Conservation (phyloP, 176 grass and related monocot genomes). For the Metroxylon sagu region DNA sequence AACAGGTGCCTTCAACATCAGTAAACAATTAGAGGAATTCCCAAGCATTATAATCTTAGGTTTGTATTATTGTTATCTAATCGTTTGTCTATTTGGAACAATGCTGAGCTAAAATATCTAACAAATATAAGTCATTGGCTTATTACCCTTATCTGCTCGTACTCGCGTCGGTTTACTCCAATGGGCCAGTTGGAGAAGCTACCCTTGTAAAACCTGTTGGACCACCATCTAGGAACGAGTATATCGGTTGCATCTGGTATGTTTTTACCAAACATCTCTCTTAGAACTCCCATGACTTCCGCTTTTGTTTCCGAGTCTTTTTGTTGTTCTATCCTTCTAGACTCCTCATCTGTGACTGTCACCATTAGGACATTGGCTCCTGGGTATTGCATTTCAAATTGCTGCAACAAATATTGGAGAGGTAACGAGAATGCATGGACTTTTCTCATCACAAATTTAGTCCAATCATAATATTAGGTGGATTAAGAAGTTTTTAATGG, state of each 20-base stretch:
- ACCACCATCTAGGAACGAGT: constrained; percentile 54
- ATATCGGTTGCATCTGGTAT: constrained; percentile 49
- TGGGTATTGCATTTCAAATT: constrained; percentile 47
- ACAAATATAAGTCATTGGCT: no score
- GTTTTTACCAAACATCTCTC: constrained; percentile 35
- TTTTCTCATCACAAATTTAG: no score
- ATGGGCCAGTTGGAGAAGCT: constrained; percentile 61
- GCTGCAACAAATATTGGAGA: constrained; percentile 7
- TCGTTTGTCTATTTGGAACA: no score
- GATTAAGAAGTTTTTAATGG: no score
- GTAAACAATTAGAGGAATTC: no score
- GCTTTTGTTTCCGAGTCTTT: constrained; percentile 44
- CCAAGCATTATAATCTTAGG: no score
- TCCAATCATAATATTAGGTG: no score
- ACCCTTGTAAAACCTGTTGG: constrained; percentile 50
- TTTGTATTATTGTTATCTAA: no score
- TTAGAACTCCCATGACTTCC: constrained; percentile 42
- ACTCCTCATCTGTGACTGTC: constrained; percentile 64
- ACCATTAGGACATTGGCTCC: constrained; percentile 53
- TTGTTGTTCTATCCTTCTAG: constrained; percentile 57
- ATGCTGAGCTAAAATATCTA: no score
- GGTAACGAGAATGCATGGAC: no score
- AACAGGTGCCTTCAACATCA: constrained; percentile 23
- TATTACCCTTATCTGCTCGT: constrained; percentile 60
- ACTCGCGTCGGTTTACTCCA: constrained; percentile 51